A percentile compares a stretch with the other conserved stretches of the same genome.
Evolutionary conservation across 305 asterid genomes (phyloP).

Genomic region (Solanum hybrid): DNA sequence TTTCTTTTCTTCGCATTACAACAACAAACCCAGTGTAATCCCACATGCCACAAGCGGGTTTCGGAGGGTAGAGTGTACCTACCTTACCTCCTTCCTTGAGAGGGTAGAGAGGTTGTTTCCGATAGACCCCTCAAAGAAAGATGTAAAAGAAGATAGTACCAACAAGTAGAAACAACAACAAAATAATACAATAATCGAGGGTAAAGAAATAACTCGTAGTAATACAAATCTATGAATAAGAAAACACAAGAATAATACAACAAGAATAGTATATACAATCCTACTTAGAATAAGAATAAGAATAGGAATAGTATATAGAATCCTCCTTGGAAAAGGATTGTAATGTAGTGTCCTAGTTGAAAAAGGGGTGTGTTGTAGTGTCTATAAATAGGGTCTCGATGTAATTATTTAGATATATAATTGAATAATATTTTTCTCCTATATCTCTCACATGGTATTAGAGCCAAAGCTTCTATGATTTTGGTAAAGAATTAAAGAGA

Average conservation of each 20-base stretch:
- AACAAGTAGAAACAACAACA: background rate
- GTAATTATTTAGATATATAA: background rate
- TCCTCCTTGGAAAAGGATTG: background rate
- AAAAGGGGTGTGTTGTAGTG: background rate
- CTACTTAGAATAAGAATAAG: background rate
- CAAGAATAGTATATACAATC: background rate
- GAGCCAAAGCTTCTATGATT: background rate
- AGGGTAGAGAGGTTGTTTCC: background rate
- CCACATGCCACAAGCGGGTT: background rate
- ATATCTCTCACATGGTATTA: background rate
- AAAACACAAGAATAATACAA: background rate
- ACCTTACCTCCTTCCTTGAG: background rate
- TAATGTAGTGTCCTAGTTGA: background rate
- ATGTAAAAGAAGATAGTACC: background rate
- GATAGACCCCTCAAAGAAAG: background rate
- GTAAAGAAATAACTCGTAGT: background rate
- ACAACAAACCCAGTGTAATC: background rate
- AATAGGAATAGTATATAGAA: background rate
- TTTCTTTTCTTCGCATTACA: background rate
- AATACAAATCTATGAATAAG: background rate
- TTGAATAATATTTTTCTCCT: background rate
- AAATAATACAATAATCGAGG: background rate
- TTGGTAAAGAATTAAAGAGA: background rate
- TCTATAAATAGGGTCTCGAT: background rate
- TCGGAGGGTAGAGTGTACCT: background rate